Conservation (phyloP, 2,329 filamentous ascomycete species). For the Hymenoscyphus occultus region DNA sequence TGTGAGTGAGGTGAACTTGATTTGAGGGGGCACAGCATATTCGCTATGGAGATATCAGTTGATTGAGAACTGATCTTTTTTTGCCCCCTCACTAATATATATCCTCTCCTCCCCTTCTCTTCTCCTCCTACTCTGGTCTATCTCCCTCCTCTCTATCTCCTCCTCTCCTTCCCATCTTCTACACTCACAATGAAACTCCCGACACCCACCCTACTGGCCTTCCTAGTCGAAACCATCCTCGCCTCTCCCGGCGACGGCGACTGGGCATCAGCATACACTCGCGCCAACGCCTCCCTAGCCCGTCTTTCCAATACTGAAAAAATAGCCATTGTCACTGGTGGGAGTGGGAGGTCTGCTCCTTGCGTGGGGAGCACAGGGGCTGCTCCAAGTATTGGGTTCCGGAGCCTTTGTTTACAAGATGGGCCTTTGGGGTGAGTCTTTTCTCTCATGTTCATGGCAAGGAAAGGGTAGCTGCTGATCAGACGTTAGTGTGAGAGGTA, state of each 20-base stretch:
- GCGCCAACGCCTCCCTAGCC: conserved; percentile 64
- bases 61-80: not conserved
- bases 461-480: not conserved
- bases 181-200: not conserved
- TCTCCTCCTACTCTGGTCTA: not conserved
- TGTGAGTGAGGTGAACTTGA: too few relatives aligned
- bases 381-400: conserved; percentile 61
- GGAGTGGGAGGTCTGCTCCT: conserved; percentile 65
- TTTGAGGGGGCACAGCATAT: too few relatives aligned
- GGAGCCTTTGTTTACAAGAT: conserved; percentile 75
- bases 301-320: conserved; percentile 74
- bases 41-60: too few relatives aligned
- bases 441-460: not conserved
- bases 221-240: conserved; percentile 18
- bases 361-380: conserved; percentile 63
- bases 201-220: conserved; percentile 7
- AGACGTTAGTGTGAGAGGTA: conserved; percentile 54
- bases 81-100: not conserved
- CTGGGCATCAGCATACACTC: conserved; percentile 69
- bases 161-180: not conserved
- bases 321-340: conserved; percentile 75
- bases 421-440: conserved; percentile 61
- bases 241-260: conserved; percentile 29
- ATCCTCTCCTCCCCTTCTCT: not conserved
- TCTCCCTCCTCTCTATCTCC: not conserved